phyloP scores from a whole-genome alignment of 2,329 filamentous ascomycete species.

The Pseudogymnoascus sp. region DNA sequence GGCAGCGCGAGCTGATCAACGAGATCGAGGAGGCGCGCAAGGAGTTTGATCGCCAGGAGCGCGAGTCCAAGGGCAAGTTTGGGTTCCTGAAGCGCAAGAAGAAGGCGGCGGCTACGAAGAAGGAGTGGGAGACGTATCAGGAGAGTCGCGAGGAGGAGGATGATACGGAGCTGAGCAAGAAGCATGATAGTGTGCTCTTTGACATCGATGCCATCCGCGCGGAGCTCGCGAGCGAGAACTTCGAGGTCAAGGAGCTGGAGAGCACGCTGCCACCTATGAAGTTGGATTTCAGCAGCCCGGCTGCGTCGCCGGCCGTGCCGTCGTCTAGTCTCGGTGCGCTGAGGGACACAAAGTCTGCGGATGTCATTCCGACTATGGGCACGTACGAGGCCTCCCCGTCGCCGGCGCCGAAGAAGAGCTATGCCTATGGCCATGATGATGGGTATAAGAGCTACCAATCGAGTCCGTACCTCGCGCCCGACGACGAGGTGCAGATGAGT shows the following conservation, averaged over 20 bases:
- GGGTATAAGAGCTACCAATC: conserved; percentile 8
- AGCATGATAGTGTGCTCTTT: conserved; percentile 60
- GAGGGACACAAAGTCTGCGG: conserved; percentile 9
- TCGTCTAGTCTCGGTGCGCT: conserved; percentile 10
- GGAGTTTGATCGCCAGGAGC: conserved; percentile 71
- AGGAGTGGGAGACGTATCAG: conserved; percentile 92
- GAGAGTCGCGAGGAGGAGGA: conserved; percentile 45
- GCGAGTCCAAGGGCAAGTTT: conserved; percentile 56
- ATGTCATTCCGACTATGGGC: conserved; percentile 15
- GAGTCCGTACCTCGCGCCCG: conserved; percentile 21
- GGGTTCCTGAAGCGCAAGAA: conserved; percentile 78
- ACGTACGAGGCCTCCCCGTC: conserved; percentile 7
- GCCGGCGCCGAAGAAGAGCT: conserved; percentile 9
- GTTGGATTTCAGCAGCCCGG: conserved; percentile 44
- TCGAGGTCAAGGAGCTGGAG: conserved; percentile 70
- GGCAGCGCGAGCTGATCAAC: conserved; percentile 87
- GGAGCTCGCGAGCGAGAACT: conserved; percentile 53
- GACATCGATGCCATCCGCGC: conserved; percentile 91
- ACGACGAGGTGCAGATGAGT: conserved; percentile 57
- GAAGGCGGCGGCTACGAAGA: conserved; percentile 60
- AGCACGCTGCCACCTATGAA: conserved; percentile 88
- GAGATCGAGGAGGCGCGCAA: conserved; percentile 93
- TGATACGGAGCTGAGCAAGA: conserved; percentile 10
- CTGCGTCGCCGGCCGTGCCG: conserved; percentile 12
- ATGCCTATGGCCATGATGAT: conserved; percentile 9